phyloP scores from a whole-genome alignment of 1,139 yeast genomes.

The Eremothecium cymbalariae region DNA sequence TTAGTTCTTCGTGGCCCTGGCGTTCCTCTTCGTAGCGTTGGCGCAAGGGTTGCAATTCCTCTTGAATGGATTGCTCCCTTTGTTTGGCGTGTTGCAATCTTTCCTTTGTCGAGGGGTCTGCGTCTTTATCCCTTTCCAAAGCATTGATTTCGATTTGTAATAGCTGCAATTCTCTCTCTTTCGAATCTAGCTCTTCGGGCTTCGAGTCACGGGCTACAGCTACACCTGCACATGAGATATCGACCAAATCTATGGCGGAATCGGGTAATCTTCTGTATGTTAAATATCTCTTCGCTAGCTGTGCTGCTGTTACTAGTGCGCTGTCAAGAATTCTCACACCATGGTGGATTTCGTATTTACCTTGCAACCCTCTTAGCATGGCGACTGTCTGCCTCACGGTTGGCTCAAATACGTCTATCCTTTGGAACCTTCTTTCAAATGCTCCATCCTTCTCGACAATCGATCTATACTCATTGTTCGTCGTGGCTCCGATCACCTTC shows the following conservation, averaged over 20 bases:
- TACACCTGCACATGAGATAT: conserved; percentile 94
- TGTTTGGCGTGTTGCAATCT: conserved; percentile 71
- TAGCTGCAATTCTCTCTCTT: conserved; percentile 86
- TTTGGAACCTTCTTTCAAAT: conserved; percentile 96
- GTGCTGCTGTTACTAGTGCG: conserved; percentile 92
- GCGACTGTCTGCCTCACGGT: conserved; percentile 90
- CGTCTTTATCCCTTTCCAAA: conserved; percentile 87
- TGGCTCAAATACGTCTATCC: conserved; percentile 91
- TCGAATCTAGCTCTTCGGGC: conserved; percentile 90
- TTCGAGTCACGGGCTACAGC: conserved; percentile 97
- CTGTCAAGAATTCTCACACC: conserved; percentile 95
- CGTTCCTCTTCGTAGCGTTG: conserved; percentile 84
- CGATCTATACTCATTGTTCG: conserved; percentile 88
- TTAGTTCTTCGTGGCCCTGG: conserved; percentile 84
- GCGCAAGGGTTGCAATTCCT: conserved; percentile 74
- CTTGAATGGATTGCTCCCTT: conserved; percentile 76
- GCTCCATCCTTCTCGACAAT: conserved; percentile 96
- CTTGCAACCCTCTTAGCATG: conserved; percentile 91
- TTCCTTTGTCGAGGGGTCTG: conserved; percentile 81
- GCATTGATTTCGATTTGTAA: conserved; percentile 95
- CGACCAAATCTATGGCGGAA: conserved; percentile 94
- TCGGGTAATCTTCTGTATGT: conserved; percentile 96
- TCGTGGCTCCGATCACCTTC: conserved; percentile 98
- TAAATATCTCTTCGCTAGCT: conserved; percentile 85
- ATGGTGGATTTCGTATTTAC: conserved; percentile 93